Percentiles rank a stretch among this genome's conserved stretches.
These are phyloP conservation scores for Thraustochytrium striatum DNA, from an alignment of 352 stramenopile species.

Conservation along the genomic window DNA sequence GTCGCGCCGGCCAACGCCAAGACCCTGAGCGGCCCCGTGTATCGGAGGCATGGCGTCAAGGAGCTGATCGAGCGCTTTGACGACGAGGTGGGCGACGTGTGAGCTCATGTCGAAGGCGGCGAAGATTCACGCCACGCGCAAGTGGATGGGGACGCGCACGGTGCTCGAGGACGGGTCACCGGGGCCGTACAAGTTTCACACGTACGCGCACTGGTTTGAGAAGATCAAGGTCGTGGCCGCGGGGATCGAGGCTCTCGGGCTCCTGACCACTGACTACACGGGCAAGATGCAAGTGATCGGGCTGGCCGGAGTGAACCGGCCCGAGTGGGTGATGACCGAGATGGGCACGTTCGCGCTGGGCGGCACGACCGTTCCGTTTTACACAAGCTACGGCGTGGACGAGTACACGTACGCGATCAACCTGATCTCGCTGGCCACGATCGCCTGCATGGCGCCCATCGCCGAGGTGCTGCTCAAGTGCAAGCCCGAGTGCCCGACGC, in stretches of 20 bases:
- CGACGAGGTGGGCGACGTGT: not conserved
- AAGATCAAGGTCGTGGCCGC: not conserved
- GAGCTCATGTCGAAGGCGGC: not conserved
- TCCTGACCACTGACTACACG: not conserved
- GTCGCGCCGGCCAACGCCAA: not conserved
- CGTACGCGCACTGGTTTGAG: not conserved
- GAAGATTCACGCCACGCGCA: not conserved
- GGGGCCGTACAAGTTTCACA: not conserved
- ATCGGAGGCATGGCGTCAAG: not conserved
- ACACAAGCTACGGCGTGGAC: constrained; percentile 73
- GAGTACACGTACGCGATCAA: constrained; percentile 69
- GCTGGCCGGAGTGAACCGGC: constrained; percentile 65
- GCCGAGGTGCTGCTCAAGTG: constrained; percentile 47
- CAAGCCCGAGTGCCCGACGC: constrained; percentile 17
- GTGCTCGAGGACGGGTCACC: not conserved
- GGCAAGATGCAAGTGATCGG: not conserved
- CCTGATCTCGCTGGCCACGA: constrained; percentile 65
- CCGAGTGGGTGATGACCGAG: constrained; percentile 89
- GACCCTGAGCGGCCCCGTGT: not conserved
- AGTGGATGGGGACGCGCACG: not conserved
- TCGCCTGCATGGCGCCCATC: constrained; percentile 58
- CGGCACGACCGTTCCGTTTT: constrained; percentile 71
- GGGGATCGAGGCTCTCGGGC: not conserved
- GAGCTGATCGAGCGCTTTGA: not conserved
- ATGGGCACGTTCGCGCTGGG: constrained; percentile 71